A percentile compares a stretch with the other conserved stretches of the same genome.
Evolutionary conservation across 179 eudicot species (phyloP).

Genomic region (Beta lomatogona): DNA sequence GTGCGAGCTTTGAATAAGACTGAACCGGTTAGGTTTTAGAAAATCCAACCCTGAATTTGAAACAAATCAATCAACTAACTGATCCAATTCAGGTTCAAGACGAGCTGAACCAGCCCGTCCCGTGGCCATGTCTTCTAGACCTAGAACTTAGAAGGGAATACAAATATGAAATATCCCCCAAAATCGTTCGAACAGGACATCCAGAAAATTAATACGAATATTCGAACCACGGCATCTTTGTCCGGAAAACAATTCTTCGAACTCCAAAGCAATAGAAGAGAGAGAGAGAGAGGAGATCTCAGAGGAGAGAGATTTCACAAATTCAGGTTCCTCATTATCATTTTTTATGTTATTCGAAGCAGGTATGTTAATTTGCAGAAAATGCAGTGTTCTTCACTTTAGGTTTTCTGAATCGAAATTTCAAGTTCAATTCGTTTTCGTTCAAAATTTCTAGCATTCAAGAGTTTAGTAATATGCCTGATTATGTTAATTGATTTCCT

Average conservation of each 20-base stretch:
- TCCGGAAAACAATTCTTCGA: neutral
- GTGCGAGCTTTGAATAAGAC: too few relatives aligned
- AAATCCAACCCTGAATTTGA: too few relatives aligned
- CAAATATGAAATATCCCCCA: neutral
- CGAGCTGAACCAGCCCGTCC: too few relatives aligned
- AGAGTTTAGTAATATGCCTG: neutral
- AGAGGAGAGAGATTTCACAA: neutral
- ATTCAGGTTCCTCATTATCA: neutral
- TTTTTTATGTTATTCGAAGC: slow-evolving; percentile 28
- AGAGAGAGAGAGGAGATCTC: neutral
- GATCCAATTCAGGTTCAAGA: too few relatives aligned
- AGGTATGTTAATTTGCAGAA: neutral
- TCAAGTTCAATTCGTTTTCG: neutral
- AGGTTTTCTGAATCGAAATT: neutral
- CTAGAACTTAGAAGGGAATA: too few relatives aligned
- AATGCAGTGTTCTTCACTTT: neutral
- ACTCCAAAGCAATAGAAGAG: neutral
- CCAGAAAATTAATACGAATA: slow-evolving; percentile 31
- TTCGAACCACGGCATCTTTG: slow-evolving; percentile 7
- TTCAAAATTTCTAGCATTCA: neutral
- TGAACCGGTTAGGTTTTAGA: too few relatives aligned
- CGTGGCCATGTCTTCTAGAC: too few relatives aligned
- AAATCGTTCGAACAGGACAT: neutral
- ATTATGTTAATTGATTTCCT: neutral
- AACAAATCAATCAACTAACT: too few relatives aligned